Evolutionary conservation across 176 grass and related monocot species (phyloP).

Genomic region (Aegilops bicornis): DNA sequence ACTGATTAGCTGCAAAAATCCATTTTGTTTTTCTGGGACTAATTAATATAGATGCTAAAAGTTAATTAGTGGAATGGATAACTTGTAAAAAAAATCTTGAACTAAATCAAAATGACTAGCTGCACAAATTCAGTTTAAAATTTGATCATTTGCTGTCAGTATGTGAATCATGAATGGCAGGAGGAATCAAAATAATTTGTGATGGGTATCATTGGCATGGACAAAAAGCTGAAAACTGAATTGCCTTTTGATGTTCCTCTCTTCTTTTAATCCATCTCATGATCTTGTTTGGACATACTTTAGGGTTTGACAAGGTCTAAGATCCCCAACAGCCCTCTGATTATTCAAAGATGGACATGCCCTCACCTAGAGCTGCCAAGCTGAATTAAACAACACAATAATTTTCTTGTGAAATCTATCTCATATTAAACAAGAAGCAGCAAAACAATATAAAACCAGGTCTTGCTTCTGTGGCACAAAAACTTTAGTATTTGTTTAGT

Average conservation of each 20-base stretch:
- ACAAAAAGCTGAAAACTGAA: constrained; percentile 7
- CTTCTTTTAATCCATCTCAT: constrained; percentile 17
- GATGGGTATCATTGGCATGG: neutral
- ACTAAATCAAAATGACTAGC: neutral
- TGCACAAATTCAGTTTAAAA: neutral
- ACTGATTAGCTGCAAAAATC: neutral
- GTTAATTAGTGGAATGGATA: neutral
- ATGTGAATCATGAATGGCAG: neutral
- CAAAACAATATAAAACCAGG: constrained; percentile 19
- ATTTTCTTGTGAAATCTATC: constrained; percentile 31
- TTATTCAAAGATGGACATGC: constrained; percentile 30
- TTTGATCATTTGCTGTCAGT: neutral
- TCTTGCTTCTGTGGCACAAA: constrained; percentile 54
- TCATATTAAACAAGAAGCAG: constrained; percentile 16
- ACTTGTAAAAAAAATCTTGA: neutral
- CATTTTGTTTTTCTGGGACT: too few relatives aligned
- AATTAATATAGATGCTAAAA: neutral
- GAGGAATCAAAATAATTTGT: neutral
- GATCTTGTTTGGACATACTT: constrained; percentile 24
- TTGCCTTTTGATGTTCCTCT: neutral
- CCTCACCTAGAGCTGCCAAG: constrained; percentile 48
- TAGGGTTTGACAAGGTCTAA: constrained; percentile 46
- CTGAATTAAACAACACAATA: constrained; percentile 46
- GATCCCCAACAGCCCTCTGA: constrained; percentile 32
- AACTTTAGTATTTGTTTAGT: constrained; percentile 44